phyloP scores from a whole-genome alignment of 163 green algal genomes.

The Prototheca wickerhamii region DNA sequence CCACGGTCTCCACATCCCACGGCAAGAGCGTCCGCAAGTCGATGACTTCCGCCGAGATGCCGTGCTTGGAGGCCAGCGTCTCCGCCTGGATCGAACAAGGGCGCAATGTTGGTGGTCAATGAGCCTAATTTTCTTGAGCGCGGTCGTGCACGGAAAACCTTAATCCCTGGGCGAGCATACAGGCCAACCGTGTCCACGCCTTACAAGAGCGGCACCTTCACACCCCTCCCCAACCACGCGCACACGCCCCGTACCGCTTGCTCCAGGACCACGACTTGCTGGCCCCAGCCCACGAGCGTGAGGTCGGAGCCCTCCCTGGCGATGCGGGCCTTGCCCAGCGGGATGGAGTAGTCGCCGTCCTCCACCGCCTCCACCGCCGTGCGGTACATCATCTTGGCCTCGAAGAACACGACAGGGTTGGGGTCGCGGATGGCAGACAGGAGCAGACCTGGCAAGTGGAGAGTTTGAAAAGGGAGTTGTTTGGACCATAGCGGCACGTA shows the following conservation, averaged over 20 bases:
- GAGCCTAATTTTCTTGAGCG: no score
- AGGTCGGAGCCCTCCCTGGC: conserved; percentile 62
- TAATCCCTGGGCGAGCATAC: no score
- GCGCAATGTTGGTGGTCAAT: no score
- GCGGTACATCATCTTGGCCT: conserved; percentile 84
- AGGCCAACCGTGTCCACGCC: no score
- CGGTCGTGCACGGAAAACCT: no score
- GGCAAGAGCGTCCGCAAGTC: conserved; percentile 71
- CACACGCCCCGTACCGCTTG: conserved; percentile 25
- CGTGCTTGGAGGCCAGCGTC: conserved; percentile 29
- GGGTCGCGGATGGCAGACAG: conserved; percentile 63
- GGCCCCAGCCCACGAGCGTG: conserved; percentile 83
- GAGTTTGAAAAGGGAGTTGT: not conserved
- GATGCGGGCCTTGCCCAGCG: conserved; percentile 60
- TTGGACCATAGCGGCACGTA: not conserved
- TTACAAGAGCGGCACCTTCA: no score
- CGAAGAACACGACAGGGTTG: conserved; percentile 86
- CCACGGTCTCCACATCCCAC: conserved; percentile 64
- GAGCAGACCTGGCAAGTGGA: conserved; percentile 52
- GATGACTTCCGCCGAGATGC: conserved; percentile 77
- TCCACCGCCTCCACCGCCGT: conserved; percentile 35
- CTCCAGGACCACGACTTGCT: conserved; percentile 63
- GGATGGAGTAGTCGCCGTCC: conserved; percentile 55
- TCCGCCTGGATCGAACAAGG: conserved; percentile 30
- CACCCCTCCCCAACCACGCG: not conserved